Conservation (phyloP, 225 moss, liverwort and hornwort species). For the Physcomitrellopsis africana region DNA sequence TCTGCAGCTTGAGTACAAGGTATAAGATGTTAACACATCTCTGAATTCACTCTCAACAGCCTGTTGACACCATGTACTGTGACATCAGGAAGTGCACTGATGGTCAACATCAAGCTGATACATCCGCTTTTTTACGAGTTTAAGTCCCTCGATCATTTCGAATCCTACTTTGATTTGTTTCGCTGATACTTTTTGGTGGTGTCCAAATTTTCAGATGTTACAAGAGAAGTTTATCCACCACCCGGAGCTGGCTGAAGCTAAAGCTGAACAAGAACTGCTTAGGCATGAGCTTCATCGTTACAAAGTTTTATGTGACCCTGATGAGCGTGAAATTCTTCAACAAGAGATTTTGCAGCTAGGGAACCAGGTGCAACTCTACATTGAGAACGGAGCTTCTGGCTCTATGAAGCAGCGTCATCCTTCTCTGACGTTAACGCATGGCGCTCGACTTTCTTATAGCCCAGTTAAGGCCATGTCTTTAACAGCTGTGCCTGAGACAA, state of each 20-base stretch:
- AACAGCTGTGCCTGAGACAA: constrained; percentile 24
- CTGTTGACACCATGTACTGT: too few relatives aligned
- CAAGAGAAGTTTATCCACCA: constrained; percentile 85
- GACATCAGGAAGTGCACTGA: too few relatives aligned
- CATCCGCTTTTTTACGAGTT: too few relatives aligned
- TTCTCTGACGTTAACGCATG: constrained; percentile 40
- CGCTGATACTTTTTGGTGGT: too few relatives aligned
- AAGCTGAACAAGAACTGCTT: constrained; percentile 62
- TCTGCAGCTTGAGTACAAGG: constrained; percentile 72
- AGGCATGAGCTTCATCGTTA: constrained; percentile 62
- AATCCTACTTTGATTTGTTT: too few relatives aligned
- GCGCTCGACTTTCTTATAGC: not conserved
- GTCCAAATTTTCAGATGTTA: constrained; percentile 52
- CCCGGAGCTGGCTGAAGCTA: constrained; percentile 74
- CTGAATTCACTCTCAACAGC: too few relatives aligned
- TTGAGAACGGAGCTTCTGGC: constrained; percentile 54
- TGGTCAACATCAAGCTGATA: too few relatives aligned
- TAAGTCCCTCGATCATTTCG: too few relatives aligned
- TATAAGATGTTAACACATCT: constrained; percentile 1
- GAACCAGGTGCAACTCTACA: constrained; percentile 61
- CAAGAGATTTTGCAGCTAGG: constrained; percentile 69
- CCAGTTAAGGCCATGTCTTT: constrained; percentile 24
- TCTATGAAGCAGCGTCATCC: constrained; percentile 46
- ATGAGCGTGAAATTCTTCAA: constrained; percentile 65
- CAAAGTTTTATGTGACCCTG: constrained; percentile 66